Conservation (phyloP, 1,139 yeast genomes). For the Debaryomyces psychrophilus region DNA sequence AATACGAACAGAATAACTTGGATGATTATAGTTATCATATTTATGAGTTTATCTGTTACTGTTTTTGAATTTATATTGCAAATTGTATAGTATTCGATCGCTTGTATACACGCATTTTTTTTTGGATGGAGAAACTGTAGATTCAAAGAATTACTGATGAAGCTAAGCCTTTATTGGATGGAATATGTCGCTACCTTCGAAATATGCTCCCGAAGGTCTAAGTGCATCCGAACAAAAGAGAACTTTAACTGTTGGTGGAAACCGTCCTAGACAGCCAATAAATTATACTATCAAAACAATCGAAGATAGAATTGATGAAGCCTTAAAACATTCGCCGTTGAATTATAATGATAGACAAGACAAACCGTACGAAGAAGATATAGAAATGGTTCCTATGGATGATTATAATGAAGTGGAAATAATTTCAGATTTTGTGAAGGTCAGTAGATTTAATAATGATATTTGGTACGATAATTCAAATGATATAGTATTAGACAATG, state of each 20-base stretch:
- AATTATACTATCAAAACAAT: constrained; percentile 34
- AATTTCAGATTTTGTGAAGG: constrained; percentile 46
- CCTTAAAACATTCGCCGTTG: constrained; percentile 18
- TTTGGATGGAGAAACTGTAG: not conserved
- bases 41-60: constrained; percentile 72
- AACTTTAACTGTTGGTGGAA: constrained; percentile 37
- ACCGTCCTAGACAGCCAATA: constrained; percentile 21
- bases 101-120: constrained; percentile 3
- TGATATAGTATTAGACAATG: constrained; percentile 22
- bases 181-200: constrained; percentile 44
- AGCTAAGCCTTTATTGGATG: not conserved
- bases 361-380: constrained; percentile 37
- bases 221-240: constrained; percentile 29
- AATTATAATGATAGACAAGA: constrained; percentile 10
- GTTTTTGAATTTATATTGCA: constrained; percentile 47
- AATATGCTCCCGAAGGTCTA: constrained; percentile 48
- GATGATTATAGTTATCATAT: constrained; percentile 84
- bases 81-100: constrained; percentile 23
- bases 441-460: constrained; percentile 21
- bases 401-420: constrained; percentile 47
- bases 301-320: constrained; percentile 38
- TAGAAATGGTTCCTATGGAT: constrained; percentile 56
- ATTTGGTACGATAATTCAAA: constrained; percentile 13
- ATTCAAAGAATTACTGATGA: not conserved
- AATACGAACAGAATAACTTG: constrained; percentile 90